Percentiles rank a stretch among this genome's conserved stretches.
These are phyloP conservation scores for Manihot esculenta DNA, from an alignment of 441 rosid genomes.

Conservation along the genomic window DNA sequence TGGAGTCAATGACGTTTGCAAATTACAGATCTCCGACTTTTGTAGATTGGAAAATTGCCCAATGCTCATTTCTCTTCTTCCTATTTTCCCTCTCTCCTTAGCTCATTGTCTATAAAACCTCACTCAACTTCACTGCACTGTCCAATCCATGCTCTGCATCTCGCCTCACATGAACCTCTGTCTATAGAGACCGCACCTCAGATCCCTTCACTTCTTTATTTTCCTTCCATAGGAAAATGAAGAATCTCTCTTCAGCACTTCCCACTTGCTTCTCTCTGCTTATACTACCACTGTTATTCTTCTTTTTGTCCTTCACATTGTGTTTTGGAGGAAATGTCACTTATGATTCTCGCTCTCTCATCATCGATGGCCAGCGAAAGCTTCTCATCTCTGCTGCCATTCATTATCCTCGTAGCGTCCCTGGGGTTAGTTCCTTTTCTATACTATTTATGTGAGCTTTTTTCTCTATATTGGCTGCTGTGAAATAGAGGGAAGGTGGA, in stretches of 20 bases:
- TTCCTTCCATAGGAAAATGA: background rate
- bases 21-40: no score
- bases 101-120: no score
- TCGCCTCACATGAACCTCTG: no score
- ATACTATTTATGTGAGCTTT: background rate
- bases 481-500: no score
- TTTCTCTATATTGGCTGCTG: background rate
- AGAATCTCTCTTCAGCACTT: background rate
- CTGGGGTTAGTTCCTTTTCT: slow-evolving; percentile 49
- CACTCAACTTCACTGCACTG: no score
- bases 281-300: background rate
- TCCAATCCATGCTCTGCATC: no score
- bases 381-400: slow-evolving; percentile 91
- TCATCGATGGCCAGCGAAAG: slow-evolving; percentile 72
- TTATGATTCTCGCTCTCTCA: slow-evolving; percentile 73
- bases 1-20: no score
- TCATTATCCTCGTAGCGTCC: slow-evolving; percentile 97
- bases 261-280: background rate
- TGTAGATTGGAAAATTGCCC: no score
- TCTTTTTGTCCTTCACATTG: slow-evolving; percentile 8
- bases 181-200: no score
- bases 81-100: no score
- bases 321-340: slow-evolving; percentile 54
- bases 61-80: no score
- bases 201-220: background rate